These are phyloP conservation scores for Erodium moschatum DNA, from an alignment of 441 rosid species.

Conservation along the genomic window DNA sequence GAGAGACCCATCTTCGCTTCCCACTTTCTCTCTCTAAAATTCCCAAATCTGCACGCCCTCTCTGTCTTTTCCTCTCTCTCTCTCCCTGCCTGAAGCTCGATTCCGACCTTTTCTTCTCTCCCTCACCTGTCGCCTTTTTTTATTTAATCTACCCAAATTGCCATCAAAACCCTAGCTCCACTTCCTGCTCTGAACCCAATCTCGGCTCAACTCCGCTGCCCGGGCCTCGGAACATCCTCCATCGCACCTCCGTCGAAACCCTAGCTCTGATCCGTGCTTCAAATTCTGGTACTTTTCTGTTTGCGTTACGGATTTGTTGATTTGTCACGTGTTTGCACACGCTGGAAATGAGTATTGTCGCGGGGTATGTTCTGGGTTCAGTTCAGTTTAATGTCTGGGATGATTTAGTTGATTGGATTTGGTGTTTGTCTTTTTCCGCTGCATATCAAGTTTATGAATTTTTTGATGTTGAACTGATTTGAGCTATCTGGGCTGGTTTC, in stretches of 20 bases:
- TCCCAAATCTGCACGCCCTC: not conserved
- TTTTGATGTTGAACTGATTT: constrained; percentile 18
- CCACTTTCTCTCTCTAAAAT: not conserved
- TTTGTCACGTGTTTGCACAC: constrained; percentile 15
- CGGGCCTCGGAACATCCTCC: not conserved
- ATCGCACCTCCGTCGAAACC: constrained; percentile 27
- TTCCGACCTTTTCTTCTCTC: constrained; percentile 4
- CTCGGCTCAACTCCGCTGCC: not conserved
- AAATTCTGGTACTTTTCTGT: constrained; percentile 15
- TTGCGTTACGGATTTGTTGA: constrained; percentile 22
- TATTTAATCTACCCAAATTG: not conserved
- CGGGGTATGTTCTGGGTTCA: constrained; percentile 9
- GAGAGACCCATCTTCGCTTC: not conserved
- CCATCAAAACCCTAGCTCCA: constrained; percentile 21
- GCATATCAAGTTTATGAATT: not conserved
- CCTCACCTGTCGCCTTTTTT: too few relatives aligned
- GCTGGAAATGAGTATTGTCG: constrained; percentile 3
- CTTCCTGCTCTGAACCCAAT: not conserved
- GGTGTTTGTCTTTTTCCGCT: not conserved
- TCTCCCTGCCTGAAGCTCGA: not conserved
- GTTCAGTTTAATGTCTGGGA: constrained; percentile 20
- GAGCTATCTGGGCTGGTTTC: constrained; percentile 12
- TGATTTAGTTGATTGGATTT: constrained; percentile 25
- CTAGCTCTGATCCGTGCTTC: constrained; percentile 27
- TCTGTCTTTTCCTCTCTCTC: not conserved